These are phyloP conservation scores for Suhomyces yuchorum DNA, from an alignment of 1,139 yeast species.

Conservation along the genomic window DNA sequence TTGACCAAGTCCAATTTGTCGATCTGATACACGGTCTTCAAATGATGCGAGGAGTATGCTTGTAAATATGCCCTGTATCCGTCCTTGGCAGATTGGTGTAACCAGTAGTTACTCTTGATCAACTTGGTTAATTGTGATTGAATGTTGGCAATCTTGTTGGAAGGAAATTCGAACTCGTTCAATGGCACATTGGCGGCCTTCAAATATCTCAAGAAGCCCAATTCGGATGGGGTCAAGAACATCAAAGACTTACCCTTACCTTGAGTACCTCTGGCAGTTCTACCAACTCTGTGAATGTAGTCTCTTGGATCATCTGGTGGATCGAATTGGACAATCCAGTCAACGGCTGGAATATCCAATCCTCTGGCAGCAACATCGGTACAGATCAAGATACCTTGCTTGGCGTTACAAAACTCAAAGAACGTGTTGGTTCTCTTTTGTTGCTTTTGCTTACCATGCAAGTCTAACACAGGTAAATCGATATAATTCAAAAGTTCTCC, in stretches of 20 bases:
- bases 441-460: constrained; percentile 98
- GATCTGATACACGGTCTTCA: constrained; percentile 93
- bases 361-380: constrained; percentile 37
- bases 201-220: constrained; percentile 90
- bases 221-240: constrained; percentile 92
- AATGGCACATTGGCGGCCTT: constrained; percentile 97
- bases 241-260: constrained; percentile 93
- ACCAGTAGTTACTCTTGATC: constrained; percentile 88
- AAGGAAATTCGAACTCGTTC: constrained; percentile 95
- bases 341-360: constrained; percentile 32
- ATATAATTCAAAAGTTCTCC: constrained; percentile 93
- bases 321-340: constrained; percentile 34
- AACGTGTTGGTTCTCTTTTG: constrained; percentile 97
- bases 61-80: constrained; percentile 96
- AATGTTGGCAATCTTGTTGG: constrained; percentile 90
- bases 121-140: constrained; percentile 91
- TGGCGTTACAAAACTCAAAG: constrained; percentile 96
- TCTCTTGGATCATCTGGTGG: constrained; percentile 92
- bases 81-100: constrained; percentile 94
- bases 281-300: constrained; percentile 33
- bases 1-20: constrained; percentile 91
- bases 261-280: constrained; percentile 60
- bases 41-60: constrained; percentile 95
- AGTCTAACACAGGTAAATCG: constrained; percentile 91
- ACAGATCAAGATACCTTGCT: constrained; percentile 48